Conservation (phyloP, 2,329 filamentous ascomycete species). For the Drechslerella coelobrocha region DNA sequence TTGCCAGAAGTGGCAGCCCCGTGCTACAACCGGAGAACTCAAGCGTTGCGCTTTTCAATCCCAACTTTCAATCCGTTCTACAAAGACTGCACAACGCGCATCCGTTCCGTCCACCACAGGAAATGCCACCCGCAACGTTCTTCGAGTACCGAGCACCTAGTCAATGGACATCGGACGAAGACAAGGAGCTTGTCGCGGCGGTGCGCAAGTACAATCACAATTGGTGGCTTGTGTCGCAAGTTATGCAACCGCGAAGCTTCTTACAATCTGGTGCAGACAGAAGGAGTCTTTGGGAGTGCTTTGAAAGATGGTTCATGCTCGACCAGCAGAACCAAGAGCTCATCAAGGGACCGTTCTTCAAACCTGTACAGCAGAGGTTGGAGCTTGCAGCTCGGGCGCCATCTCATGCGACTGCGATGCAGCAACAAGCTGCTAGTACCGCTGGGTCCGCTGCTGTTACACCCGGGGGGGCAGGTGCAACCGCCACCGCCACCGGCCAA, state of each 20-base stretch:
- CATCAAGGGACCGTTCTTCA: constrained; percentile 95
- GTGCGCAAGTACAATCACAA: constrained; percentile 96
- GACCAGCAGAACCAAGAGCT: constrained; percentile 92
- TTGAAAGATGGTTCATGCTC: constrained; percentile 91
- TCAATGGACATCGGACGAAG: constrained; percentile 88
- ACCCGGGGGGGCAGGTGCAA: constrained; percentile 65
- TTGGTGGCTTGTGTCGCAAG: constrained; percentile 90
- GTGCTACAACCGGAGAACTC: constrained; percentile 71
- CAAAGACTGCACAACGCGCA: constrained; percentile 90
- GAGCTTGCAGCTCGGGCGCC: constrained; percentile 65
- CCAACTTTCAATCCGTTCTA: constrained; percentile 85
- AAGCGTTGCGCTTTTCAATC: constrained; percentile 84
- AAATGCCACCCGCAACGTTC: constrained; percentile 91
- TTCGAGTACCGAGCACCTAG: constrained; percentile 87
- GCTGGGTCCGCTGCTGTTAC: constrained; percentile 15
- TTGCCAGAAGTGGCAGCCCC: constrained; percentile 52
- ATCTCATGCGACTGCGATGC: constrained; percentile 66
- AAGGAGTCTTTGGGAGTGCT: constrained; percentile 97
- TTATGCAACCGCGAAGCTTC: constrained; percentile 74
- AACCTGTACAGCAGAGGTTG: constrained; percentile 70
- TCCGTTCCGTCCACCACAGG: constrained; percentile 89
- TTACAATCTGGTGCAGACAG: constrained; percentile 87
- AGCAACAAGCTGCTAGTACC: constrained; percentile 61
- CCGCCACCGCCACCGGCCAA: constrained; percentile 65
- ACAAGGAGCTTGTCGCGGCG: constrained; percentile 82